Base-by-base conservation (phyloP, 148 eudicot species). In the Mesembryanthemum crystallinum region DNA sequence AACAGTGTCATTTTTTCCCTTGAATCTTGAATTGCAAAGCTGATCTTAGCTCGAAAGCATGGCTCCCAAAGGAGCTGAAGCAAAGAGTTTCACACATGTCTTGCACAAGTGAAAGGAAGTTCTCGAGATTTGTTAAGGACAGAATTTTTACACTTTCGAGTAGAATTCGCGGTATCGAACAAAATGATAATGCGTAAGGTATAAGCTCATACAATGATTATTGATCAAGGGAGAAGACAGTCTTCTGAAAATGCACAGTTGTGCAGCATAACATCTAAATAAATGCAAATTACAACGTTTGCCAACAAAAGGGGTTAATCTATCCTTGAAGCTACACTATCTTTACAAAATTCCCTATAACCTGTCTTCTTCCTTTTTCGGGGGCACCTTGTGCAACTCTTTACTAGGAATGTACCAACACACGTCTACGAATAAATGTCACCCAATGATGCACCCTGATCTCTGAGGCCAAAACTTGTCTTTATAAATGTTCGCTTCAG, bases 261-360 rank as follows among this genome's bases (percentile, higher is more conserved):
- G 17, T 37, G 8, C 45, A 13, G 28, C 21, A 42, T 59, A 23
- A 17, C 67, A 60, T 60, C 51, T 49, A 35, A 6, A 35, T 37
- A 30, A 23, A 47, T 28, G 33, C 69, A 74, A n/a, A 75, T 13
- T 57, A 57, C 61, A 54, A 43, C n/a, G 35, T 20, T 27, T 69
- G 30, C 58, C 58, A 69, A 69, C 52, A 54, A 63, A 32, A 54
- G 21, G 18, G 27, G 5, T 51, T 17, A 29, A 55, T 67, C 23
- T 66, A 76, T 76, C 54, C 32, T n/a, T 5, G 55, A 66, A 59
- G 64, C 67, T 78, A 79, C 67, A 73, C 77, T 37, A 73, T 73
- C 60, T 73, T 68, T 79, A 68, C 74, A 68, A 79, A 47, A 79
- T 60, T 79, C 77, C 77, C 82, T 79, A 73, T 59, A 6, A 45